Evolutionary conservation across 805 yeast species (phyloP).

Genomic region (Schwanniomyces sp.): DNA sequence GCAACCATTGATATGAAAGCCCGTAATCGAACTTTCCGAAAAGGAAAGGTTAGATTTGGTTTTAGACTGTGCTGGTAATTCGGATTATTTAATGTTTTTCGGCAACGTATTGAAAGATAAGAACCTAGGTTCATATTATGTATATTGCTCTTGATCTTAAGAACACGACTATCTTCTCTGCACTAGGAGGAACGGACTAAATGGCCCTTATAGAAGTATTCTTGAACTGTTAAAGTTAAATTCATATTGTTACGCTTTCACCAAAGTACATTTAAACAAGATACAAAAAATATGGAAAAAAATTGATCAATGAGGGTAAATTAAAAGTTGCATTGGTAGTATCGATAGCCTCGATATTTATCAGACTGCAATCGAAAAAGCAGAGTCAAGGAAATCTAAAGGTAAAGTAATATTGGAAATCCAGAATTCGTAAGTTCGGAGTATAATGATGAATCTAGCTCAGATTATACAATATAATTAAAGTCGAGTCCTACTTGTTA

Average conservation of each 20-base stretch:
- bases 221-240: conserved; percentile 11
- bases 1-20: conserved; percentile 49
- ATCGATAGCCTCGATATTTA: no score
- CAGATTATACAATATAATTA: no score
- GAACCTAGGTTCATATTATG: conserved; percentile 46
- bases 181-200: neutral
- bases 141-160: conserved; percentile 55
- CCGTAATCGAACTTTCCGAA: conserved; percentile 33
- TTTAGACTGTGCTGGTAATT: conserved; percentile 65
- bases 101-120: conserved; percentile 45
- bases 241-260: conserved; percentile 26
- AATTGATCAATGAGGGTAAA: no score
- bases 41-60: conserved; percentile 55
- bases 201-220: neutral
- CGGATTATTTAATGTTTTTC: conserved; percentile 45
- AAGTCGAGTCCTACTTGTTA: no score
- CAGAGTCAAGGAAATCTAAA: no score
- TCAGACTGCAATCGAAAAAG: no score
- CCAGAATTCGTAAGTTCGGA: no score
- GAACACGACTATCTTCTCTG: conserved; percentile 4
- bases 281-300: no score
- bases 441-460: no score
- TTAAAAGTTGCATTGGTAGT: no score
- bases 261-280: no score
- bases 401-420: no score